Evolutionary conservation across 2,329 filamentous ascomycete species (phyloP).

Genomic region (Hirsutella minnesotensis): DNA sequence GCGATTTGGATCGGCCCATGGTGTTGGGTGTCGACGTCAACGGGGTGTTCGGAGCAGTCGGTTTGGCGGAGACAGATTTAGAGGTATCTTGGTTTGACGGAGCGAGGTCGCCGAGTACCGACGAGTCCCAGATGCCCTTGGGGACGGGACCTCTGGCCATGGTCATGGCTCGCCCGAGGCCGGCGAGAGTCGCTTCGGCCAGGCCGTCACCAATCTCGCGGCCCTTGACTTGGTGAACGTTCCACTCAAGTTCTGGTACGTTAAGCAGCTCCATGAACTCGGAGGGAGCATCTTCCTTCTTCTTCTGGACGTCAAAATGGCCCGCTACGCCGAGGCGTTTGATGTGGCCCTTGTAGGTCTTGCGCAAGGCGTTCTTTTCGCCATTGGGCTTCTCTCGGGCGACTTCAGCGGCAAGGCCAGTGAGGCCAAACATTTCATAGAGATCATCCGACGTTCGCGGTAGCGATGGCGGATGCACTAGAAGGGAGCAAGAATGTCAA

Average conservation of each 20-base stretch:
- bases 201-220: constrained; percentile 44
- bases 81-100: constrained; percentile 26
- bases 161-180: constrained; percentile 37
- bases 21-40: constrained; percentile 20
- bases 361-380: constrained; percentile 54
- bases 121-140: constrained; percentile 42
- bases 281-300: constrained; percentile 37
- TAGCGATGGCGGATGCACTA: constrained; percentile 36
- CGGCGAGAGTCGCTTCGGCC: constrained; percentile 27
- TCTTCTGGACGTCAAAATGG: constrained; percentile 46
- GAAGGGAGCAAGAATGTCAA: constrained; percentile 29
- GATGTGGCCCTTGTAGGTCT: constrained; percentile 58
- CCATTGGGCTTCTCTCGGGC: constrained; percentile 53
- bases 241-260: constrained; percentile 45
- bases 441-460: constrained; percentile 43
- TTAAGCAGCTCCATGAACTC: constrained; percentile 41
- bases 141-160: constrained; percentile 47
- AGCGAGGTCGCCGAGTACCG: constrained; percentile 45
- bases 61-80: constrained; percentile 30
- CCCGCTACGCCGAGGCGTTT: constrained; percentile 51
- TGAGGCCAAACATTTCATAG: constrained; percentile 45
- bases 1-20: constrained; percentile 25
- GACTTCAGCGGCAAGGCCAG: constrained; percentile 45
- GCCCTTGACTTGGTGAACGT: constrained; percentile 39
- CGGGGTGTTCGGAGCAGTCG: constrained; percentile 42